Evolutionary conservation across 2,329 filamentous ascomycete genomes (phyloP).

Genomic region (Pseudogymnoascus sp.): DNA sequence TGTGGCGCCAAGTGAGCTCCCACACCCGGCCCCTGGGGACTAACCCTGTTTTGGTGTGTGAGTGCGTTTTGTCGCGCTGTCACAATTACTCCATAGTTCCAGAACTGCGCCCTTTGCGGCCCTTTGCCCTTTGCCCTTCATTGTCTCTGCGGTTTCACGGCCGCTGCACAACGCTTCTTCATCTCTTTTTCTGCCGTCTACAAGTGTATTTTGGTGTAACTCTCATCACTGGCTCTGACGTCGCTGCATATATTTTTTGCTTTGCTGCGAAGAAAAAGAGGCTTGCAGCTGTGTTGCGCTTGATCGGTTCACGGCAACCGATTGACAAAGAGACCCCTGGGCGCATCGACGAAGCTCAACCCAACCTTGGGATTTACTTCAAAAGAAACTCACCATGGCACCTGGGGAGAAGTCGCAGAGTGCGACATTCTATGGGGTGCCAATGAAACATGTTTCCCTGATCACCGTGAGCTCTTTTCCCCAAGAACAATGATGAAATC

Average conservation of each 20-base stretch:
- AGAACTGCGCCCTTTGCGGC: neutral
- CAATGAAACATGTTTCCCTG: slow-evolving; percentile 61
- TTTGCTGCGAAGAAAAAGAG: neutral
- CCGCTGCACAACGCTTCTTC: slow-evolving; percentile 4
- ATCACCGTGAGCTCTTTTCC: slow-evolving; percentile 43
- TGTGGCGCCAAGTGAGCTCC: neutral
- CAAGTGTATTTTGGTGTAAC: slow-evolving; percentile 3
- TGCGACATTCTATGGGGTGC: slow-evolving; percentile 40
- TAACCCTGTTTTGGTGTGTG: neutral
- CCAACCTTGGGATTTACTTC: neutral
- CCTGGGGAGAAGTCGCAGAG: slow-evolving; percentile 19
- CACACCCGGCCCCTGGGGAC: neutral
- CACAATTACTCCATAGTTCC: neutral
- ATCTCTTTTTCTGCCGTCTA: neutral
- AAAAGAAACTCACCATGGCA: slow-evolving; percentile 13
- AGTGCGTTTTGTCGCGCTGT: slow-evolving; percentile 7
- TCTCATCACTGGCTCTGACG: neutral
- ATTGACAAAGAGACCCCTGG: neutral
- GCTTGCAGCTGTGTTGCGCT: neutral
- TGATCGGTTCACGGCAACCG: neutral
- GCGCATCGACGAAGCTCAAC: slow-evolving; percentile 1
- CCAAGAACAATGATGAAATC: slow-evolving; percentile 20
- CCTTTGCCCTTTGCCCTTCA: slow-evolving; percentile 1
- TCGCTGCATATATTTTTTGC: neutral
- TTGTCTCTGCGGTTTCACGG: slow-evolving; percentile 5